phyloP scores from a whole-genome alignment of 257 asterid species.

The Dorcoceras hygrometricum region DNA sequence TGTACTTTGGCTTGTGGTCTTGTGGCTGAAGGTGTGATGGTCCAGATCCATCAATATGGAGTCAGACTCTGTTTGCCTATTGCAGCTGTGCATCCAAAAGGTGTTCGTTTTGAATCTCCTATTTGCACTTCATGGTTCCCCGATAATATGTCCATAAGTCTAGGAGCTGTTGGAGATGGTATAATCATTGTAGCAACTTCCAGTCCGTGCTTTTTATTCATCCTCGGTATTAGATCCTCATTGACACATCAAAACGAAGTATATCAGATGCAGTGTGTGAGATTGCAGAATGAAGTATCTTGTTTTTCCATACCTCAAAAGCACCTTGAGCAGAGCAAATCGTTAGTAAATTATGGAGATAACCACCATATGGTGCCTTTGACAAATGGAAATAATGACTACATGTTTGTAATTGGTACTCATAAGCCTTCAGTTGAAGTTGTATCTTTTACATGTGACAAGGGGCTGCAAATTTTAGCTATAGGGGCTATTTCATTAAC shows the following conservation, averaged over 20 bases:
- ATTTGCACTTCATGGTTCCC: conserved; percentile 72
- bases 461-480: conserved; percentile 68
- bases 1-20: conserved; percentile 96
- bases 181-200: conserved; percentile 81
- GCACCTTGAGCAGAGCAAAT: conserved; percentile 34
- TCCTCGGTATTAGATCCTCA: conserved; percentile 68
- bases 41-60: conserved; percentile 76
- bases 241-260: conserved; percentile 46
- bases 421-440: conserved; percentile 97
- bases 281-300: conserved; percentile 82
- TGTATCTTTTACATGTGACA: conserved; percentile 59
- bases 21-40: conserved; percentile 71
- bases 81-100: conserved; percentile 48
- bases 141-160: conserved; percentile 61
- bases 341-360: conserved; percentile 36
- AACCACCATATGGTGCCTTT: conserved; percentile 29
- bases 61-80: conserved; percentile 78
- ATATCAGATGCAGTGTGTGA: conserved; percentile 67
- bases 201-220: conserved; percentile 66
- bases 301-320: conserved; percentile 79
- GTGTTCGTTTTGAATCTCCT: conserved; percentile 56
- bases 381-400: conserved; percentile 40
- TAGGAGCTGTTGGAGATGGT: conserved; percentile 90
- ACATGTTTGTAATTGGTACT: conserved; percentile 73
- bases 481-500: conserved; percentile 69